phyloP scores from a whole-genome alignment of 306 rosid species.

The Alnus glutinosa region DNA sequence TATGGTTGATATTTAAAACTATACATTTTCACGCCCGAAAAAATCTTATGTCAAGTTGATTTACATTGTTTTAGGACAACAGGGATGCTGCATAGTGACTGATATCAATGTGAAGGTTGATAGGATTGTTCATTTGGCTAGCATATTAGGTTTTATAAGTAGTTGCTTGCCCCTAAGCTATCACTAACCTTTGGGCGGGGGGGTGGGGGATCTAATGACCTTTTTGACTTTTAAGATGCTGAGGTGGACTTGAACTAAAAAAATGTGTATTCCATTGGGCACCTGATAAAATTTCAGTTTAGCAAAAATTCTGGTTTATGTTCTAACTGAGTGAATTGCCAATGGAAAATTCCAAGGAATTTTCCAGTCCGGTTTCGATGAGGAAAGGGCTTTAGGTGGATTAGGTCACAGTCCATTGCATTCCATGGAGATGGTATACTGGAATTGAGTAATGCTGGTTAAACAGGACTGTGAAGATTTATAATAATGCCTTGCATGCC shows the following conservation, averaged over 20 bases:
- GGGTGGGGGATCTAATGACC: neutral
- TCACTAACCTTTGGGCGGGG: neutral
- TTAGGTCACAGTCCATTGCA: neutral
- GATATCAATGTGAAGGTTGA: neutral
- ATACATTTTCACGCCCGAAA: neutral
- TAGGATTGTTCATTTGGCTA: neutral
- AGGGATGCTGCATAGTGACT: neutral
- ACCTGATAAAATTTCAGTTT: neutral
- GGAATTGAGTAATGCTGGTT: neutral
- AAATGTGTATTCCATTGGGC: neutral
- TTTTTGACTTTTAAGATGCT: neutral
- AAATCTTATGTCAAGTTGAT: conserved; percentile 1
- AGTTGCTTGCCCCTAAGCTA: neutral
- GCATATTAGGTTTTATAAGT: neutral
- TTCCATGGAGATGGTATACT: neutral
- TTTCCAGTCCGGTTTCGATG: too few relatives aligned
- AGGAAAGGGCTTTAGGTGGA: neutral
- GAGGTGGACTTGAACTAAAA: neutral
- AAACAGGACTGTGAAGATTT: neutral
- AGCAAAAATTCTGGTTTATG: too few relatives aligned
- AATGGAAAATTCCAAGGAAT: too few relatives aligned
- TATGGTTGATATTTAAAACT: neutral
- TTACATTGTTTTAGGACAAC: neutral
- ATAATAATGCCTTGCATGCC: neutral
- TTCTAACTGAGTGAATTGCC: too few relatives aligned